Base-by-base conservation (phyloP, 2,329 filamentous ascomycete genomes). In the Penicillium palitans region DNA sequence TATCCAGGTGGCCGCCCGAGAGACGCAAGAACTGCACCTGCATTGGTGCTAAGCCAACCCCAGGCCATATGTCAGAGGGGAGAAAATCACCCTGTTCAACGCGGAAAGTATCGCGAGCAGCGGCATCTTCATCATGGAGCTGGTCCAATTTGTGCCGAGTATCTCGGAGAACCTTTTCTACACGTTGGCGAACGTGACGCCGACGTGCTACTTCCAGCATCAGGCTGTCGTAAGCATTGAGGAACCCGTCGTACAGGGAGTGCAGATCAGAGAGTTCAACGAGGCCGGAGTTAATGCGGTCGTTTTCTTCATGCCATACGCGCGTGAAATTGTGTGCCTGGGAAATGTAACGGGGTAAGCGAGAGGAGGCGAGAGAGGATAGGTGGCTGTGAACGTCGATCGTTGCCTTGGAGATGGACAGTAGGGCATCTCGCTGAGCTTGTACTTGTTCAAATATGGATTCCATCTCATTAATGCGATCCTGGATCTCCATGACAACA, bases 181-280 rank as follows among this genome's bases (percentile, higher is more conserved):
- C 88, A 61, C 89, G 87, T 33, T 88, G 85, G 68, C 95, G 90
- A 37, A 90, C 85, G 15, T 83, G 80, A 59, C 85, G 86, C 10
- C 95, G 84, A 25, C 95, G 83, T 52, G 89, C 88, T 6, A 92
- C 88, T 73, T 99, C 95, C 1, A 96, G 82, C 25, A 97, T 83
- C 13, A 99, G 79, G 21, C 88, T 87, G 65, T 91, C 89, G 70
- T 99, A 98, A 0, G 92, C 91, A 52, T 86, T 84, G 21, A 90
- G 82, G 68, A 98, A 99, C 19, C 89, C 87, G 60, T 93, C 89
- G 74, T 97, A 98, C 67, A 97, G 91, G n/a, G 85, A 80, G 12
- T 87, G 83, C 67, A 97, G 84, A 24, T 86, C 85, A 52, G 89
- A 86, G 74, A 98, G 88, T 68, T 96, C 91, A 10, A 83, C 79